Conservation (phyloP, 2,329 filamentous ascomycete species). For the Lachnellula occidentalis region DNA sequence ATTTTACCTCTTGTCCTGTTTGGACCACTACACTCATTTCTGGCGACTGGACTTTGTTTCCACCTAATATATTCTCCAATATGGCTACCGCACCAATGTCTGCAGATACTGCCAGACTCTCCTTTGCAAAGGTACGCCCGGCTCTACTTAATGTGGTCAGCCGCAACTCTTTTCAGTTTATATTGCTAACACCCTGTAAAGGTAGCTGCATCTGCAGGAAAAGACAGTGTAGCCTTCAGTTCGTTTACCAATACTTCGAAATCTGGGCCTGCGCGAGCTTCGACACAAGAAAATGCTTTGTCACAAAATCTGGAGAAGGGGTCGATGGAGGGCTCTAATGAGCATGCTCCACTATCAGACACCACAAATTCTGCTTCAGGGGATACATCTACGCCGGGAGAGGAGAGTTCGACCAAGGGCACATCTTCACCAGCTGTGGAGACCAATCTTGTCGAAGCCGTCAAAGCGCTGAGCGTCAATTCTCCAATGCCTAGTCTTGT, state of each 20-base stretch:
- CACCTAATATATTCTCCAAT: slow-evolving; percentile 10
- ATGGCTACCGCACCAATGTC: slow-evolving; percentile 45
- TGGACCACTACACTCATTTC: slow-evolving; percentile 30
- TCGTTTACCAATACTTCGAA: slow-evolving; percentile 28
- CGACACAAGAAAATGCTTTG: slow-evolving; percentile 23
- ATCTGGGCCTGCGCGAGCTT: slow-evolving; percentile 27
- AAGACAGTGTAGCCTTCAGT: slow-evolving; percentile 33
- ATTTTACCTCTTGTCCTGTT: slow-evolving; percentile 27
- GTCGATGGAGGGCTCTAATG: slow-evolving; percentile 4
- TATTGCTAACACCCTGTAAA: slow-evolving; percentile 24
- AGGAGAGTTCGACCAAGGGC: slow-evolving; percentile 19
- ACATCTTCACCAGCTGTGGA: slow-evolving; percentile 13
- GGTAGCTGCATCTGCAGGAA: slow-evolving; percentile 45
- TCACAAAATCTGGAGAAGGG: slow-evolving; percentile 6
- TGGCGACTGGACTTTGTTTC: slow-evolving; percentile 15
- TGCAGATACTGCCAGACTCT: slow-evolving; percentile 52
- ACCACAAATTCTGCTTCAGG: slow-evolving; percentile 1
- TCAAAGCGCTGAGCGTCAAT: slow-evolving; percentile 29
- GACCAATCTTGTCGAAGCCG: slow-evolving; percentile 26
- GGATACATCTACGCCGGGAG: slow-evolving; percentile 30
- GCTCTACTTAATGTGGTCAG: background rate
- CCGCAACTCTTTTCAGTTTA: slow-evolving; percentile 7
- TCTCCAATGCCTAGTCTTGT: slow-evolving; percentile 30
- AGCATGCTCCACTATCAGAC: slow-evolving; percentile 5
- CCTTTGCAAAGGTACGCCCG: slow-evolving; percentile 66